These are phyloP conservation scores for Artomyces pyxidatus DNA, from an alignment of 768 basidiomycete species.

Conservation along the genomic window DNA sequence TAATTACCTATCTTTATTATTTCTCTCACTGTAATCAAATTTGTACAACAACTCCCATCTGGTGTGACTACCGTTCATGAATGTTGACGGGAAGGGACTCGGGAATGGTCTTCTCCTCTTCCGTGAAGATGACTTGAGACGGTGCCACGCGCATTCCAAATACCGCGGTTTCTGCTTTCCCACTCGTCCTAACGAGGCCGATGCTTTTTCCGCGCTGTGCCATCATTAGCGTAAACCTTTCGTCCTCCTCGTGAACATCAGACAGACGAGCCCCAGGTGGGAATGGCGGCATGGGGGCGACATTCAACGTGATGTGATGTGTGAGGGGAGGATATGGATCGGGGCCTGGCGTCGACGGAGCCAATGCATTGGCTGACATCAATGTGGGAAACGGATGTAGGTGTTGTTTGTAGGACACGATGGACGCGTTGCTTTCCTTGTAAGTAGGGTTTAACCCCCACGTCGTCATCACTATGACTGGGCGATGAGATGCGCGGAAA, in stretches of 20 bases:
- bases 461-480: constrained; percentile 50
- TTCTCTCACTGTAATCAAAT: too few relatives aligned
- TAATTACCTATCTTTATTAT: too few relatives aligned
- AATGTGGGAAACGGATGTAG: constrained; percentile 25
- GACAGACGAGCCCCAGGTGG: background rate
- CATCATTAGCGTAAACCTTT: background rate
- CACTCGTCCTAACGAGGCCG: background rate
- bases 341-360: background rate
- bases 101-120: too few relatives aligned
- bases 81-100: too few relatives aligned
- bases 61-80: too few relatives aligned
- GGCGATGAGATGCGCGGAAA: constrained; percentile 40
- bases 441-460: constrained; percentile 41
- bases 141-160: background rate
- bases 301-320: constrained; percentile 13
- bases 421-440: constrained; percentile 12
- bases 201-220: background rate
- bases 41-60: too few relatives aligned
- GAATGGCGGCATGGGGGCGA: background rate
- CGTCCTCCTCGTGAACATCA: background rate
- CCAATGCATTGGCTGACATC: too few relatives aligned
- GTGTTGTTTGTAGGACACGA: constrained; percentile 41
- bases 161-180: background rate
- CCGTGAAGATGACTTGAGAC: background rate
- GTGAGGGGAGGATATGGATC: background rate